Percentiles rank a stretch among this genome's conserved stretches.
phyloP scores from a whole-genome alignment of 1,139 yeast genomes.

The Hyphopichia burtonii region DNA sequence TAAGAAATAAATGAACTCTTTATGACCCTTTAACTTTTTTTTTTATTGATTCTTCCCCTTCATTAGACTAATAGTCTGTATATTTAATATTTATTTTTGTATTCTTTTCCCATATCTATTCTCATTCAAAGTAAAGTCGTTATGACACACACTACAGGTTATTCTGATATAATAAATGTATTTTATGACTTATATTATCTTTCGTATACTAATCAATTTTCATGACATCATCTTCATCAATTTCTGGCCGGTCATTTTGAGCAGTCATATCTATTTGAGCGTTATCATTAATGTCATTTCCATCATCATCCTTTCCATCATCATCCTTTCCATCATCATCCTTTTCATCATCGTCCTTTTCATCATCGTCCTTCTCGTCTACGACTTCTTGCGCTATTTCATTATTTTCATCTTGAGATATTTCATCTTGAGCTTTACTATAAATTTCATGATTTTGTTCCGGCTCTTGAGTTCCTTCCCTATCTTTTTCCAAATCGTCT shows the following conservation, averaged over 20 bases:
- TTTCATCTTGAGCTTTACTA: not conserved
- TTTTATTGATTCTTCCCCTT: not conserved
- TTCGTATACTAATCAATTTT: slow-evolving; percentile 3
- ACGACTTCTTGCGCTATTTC: not conserved
- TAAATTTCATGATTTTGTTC: not conserved
- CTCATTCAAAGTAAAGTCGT: too few species aligned
- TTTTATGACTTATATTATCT: not conserved
- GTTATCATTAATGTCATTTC: too few species aligned
- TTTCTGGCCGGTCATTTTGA: slow-evolving; percentile 6
- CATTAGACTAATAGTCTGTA: not conserved
- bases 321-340: not conserved
- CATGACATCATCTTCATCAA: slow-evolving; percentile 11
- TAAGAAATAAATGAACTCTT: not conserved
- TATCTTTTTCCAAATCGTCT: slow-evolving; percentile 9
- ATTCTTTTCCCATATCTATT: not conserved
- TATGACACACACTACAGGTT: not conserved
- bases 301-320: not conserved
- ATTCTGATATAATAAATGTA: not conserved
- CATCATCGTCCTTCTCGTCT: not conserved
- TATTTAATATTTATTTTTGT: not conserved
- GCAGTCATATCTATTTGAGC: too few species aligned
- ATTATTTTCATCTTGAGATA: too few species aligned
- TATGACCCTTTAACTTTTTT: not conserved
- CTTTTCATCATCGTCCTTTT: not conserved
- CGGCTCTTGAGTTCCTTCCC: not conserved